A percentile compares a stretch with the other conserved stretches of the same genome.
Conservation (phyloP, 306 rosid species). For the Casuarina equisetifolia region DNA sequence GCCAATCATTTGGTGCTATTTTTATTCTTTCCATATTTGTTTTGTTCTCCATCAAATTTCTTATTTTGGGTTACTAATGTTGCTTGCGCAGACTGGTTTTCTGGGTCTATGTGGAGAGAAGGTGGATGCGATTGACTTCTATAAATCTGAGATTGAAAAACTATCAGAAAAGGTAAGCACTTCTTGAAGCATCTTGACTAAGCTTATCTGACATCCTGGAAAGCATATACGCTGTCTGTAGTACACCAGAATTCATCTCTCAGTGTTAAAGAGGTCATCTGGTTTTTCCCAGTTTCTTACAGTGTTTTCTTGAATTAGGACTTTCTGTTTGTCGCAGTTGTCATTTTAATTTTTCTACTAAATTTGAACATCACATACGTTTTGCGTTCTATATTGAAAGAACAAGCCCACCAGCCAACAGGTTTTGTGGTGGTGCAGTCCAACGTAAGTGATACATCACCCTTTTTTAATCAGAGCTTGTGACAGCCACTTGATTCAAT, state of each 20-base stretch:
- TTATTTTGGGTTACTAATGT: constrained; percentile 14
- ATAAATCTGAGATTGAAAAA: constrained; percentile 52
- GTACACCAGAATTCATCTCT: neutral
- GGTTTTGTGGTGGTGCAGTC: neutral
- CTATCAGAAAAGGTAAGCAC: constrained; percentile 64
- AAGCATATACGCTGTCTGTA: neutral
- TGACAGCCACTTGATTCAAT: neutral
- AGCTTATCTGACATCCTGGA: neutral
- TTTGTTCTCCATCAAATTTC: constrained; percentile 5
- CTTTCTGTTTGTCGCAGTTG: neutral
- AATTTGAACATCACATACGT: neutral
- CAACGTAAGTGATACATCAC: neutral
- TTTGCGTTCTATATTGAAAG: neutral
- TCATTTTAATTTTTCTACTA: neutral
- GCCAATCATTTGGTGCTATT: constrained; percentile 17
- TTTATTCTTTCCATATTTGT: neutral
- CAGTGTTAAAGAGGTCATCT: neutral
- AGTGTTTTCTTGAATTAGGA: neutral
- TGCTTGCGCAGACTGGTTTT: constrained; percentile 80
- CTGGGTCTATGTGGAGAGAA: constrained; percentile 74
- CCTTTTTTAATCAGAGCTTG: neutral
- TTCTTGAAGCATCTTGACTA: constrained; percentile 16
- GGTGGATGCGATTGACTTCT: constrained; percentile 79
- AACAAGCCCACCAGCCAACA: neutral
- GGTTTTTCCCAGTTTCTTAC: neutral